These are phyloP conservation scores for Arthrobotrys entomopaga DNA, from an alignment of 2,329 filamentous ascomycete genomes.

Conservation along the genomic window DNA sequence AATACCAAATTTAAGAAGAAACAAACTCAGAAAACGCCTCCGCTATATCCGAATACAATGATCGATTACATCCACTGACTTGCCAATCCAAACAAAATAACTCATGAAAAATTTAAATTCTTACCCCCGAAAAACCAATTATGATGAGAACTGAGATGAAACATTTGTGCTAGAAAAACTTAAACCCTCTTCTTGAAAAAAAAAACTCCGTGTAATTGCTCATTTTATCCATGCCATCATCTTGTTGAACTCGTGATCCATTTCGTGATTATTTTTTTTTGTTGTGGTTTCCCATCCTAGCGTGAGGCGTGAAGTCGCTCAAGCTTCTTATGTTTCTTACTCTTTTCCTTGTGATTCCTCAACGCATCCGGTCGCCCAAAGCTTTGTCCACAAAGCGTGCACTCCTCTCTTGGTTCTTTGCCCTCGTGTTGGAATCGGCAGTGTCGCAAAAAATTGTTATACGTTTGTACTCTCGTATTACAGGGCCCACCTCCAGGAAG, in stretches of 20 bases:
- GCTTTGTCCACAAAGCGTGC: slow-evolving; percentile 48
- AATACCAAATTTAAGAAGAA: slow-evolving; percentile 1
- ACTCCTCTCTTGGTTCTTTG: slow-evolving; percentile 51
- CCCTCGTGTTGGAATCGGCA: slow-evolving; percentile 51
- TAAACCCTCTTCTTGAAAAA: slow-evolving; percentile 4
- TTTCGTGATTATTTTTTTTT: not conserved
- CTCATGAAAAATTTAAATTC: not conserved
- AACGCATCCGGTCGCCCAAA: slow-evolving; percentile 53
- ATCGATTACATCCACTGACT: slow-evolving; percentile 2
- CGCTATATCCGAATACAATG: slow-evolving; percentile 11
- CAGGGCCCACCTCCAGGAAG: slow-evolving; percentile 37
- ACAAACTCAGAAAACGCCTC: slow-evolving; percentile 26
- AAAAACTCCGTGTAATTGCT: slow-evolving; percentile 5
- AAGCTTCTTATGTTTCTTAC: slow-evolving; percentile 53
- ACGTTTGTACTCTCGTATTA: slow-evolving; percentile 49
- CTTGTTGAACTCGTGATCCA: not conserved
- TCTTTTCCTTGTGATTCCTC: slow-evolving; percentile 53
- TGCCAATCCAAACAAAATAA: not conserved
- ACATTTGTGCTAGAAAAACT: not conserved
- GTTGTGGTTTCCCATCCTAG: slow-evolving; percentile 1
- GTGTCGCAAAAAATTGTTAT: slow-evolving; percentile 53
- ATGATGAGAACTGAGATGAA: not conserved
- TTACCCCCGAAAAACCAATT: slow-evolving; percentile 16
- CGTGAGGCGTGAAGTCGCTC: slow-evolving; percentile 39
- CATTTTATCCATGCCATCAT: slow-evolving; percentile 19